Base-by-base conservation (phyloP, 176 grass and related monocot species). In the Alopecurus myosuroides region DNA sequence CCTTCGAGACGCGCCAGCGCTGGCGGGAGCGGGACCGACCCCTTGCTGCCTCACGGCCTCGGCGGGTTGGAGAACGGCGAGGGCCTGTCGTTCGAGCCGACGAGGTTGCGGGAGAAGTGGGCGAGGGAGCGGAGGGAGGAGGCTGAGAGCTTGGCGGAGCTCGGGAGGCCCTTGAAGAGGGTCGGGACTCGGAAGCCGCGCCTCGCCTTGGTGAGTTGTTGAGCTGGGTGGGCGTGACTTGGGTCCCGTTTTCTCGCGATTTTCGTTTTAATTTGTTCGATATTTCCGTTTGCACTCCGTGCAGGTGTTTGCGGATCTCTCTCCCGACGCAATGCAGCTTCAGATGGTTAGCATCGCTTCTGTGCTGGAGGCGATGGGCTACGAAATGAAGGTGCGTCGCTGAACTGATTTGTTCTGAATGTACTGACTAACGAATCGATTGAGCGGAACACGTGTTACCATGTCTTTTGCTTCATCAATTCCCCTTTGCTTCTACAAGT, bases 271-370 rank as follows among this genome's bases (percentile, higher is more conserved):
- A 79, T 90, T 85, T 48, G 8, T 79, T 85, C 23, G 56, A 50
- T n/a, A 31, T 65, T 57, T 80, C 20, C 26, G 9, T 31, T 83
- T 20, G 46, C 62, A 33, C 49, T 83, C 61, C 50, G 30, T 76
- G 17, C 61, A 98, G 96, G 93, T 96, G 77, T 91, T 96, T 36
- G 90, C 84, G 62, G 86, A 99, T 90, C 90, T 99, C 34, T 86
- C 79, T 45, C 81, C 92, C 58, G 83, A 78, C 67, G 97, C 82
- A 72, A 89, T 96, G 78, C 97, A 97, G 88, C 85, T 97, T 85
- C 81, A 97, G 86, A 97, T 99, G 94, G 76, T 99, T 48, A 99
- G 90, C 77, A 70, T 94, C 23, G 94, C 88, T 25, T 91, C 92
- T 41, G 89, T 86, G 82, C 74, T 99, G 60, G 92, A 92, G 64